phyloP scores from a whole-genome alignment of 2,329 filamentous ascomycete genomes.

The Colletotrichum tanaceti region DNA sequence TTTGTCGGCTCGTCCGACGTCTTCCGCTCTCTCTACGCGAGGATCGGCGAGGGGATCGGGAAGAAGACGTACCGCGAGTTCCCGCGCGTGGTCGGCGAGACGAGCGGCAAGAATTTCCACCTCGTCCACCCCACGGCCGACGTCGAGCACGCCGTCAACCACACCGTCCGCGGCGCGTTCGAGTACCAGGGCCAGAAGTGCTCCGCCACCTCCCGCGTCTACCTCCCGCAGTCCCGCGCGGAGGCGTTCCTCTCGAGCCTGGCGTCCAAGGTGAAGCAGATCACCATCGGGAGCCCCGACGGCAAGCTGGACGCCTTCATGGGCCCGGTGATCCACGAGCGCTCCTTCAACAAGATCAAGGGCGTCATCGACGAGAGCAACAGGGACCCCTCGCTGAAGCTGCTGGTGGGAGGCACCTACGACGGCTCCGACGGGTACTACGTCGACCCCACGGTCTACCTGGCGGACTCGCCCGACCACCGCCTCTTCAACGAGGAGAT shows the following conservation, averaged over 20 bases:
- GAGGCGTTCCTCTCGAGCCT: constrained; percentile 64
- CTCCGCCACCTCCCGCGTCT: constrained; percentile 83
- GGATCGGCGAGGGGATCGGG: constrained; percentile 84
- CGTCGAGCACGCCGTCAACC: constrained; percentile 79
- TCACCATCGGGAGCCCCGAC: constrained; percentile 79
- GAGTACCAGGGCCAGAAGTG: constrained; percentile 95
- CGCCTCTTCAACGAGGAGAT: constrained; percentile 81
- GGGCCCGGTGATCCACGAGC: constrained; percentile 86
- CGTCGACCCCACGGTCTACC: constrained; percentile 85
- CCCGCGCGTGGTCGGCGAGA: constrained; percentile 89
- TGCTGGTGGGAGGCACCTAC: constrained; percentile 81
- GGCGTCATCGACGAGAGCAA: constrained; percentile 84
- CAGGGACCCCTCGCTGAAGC: constrained; percentile 76
- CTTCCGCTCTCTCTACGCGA: constrained; percentile 88
- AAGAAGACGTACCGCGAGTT: constrained; percentile 86
- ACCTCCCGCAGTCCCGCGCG: constrained; percentile 81
- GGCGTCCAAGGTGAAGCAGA: constrained; percentile 72
- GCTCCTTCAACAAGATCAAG: constrained; percentile 83
- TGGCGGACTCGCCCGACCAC: constrained; percentile 78
- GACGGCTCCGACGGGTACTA: constrained; percentile 84
- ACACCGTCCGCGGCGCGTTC: constrained; percentile 88
- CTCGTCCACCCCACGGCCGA: constrained; percentile 82
- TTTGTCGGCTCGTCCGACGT: constrained; percentile 94
- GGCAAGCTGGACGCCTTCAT: constrained; percentile 75
- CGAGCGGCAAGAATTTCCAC: constrained; percentile 95